Percentiles rank a stretch among this genome's conserved stretches.
These are phyloP conservation scores for Aspergillus saccharolyticus DNA, from an alignment of 495 filamentous ascomycete species.

Conservation along the genomic window DNA sequence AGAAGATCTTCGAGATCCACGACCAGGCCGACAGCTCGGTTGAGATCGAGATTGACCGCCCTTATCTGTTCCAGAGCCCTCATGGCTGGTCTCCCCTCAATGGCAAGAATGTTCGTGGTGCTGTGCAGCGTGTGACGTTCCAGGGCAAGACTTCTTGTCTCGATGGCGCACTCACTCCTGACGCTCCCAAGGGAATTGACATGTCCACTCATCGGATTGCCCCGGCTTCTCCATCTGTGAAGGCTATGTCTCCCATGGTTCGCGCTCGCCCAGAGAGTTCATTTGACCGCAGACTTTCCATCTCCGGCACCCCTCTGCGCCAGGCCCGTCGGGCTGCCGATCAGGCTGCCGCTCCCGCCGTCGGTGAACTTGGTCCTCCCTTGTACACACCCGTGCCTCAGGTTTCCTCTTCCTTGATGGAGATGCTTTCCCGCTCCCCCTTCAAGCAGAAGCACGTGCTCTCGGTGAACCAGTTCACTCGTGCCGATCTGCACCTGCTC, in stretches of 20 bases:
- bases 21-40: slow-evolving; percentile 70
- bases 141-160: slow-evolving; percentile 71
- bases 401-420: slow-evolving; percentile 54
- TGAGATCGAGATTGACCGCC: slow-evolving; percentile 69
- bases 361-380: slow-evolving; percentile 51
- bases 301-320: slow-evolving; percentile 38
- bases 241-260: slow-evolving; percentile 44
- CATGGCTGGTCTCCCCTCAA: slow-evolving; percentile 69
- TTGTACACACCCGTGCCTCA: slow-evolving; percentile 42
- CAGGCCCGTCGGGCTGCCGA: slow-evolving; percentile 29
- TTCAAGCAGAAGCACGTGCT: slow-evolving; percentile 85
- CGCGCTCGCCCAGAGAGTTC: slow-evolving; percentile 42
- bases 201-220: slow-evolving; percentile 68
- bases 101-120: slow-evolving; percentile 64
- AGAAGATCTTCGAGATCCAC: slow-evolving; percentile 81
- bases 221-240: slow-evolving; percentile 51
- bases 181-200: slow-evolving; percentile 60
- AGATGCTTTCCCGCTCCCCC: slow-evolving; percentile 69
- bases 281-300: slow-evolving; percentile 40
- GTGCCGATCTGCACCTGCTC: slow-evolving; percentile 80
- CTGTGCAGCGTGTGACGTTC: slow-evolving; percentile 76
- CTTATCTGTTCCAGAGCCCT: slow-evolving; percentile 53
- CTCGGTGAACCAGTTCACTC: slow-evolving; percentile 82
- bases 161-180: slow-evolving; percentile 58
- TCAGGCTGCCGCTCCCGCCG: slow-evolving; percentile 23